Evolutionary conservation across 352 stramenopile genomes (phyloP).

Genomic region (Phytophthora quininea): DNA sequence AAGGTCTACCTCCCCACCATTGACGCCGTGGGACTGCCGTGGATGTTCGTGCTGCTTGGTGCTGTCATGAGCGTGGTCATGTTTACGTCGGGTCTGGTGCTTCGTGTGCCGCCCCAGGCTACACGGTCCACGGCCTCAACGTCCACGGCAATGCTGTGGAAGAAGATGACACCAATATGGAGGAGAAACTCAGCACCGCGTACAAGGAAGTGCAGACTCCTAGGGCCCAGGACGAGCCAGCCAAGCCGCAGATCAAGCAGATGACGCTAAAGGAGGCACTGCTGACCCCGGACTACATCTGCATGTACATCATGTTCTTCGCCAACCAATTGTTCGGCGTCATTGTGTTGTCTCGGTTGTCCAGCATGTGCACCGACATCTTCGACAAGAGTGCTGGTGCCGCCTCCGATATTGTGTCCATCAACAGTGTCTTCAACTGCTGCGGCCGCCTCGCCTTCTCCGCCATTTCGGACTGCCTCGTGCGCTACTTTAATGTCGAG

Average conservation of each 20-base stretch:
- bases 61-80: constrained; percentile 44
- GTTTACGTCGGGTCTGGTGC: constrained; percentile 48
- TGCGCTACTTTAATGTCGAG: constrained; percentile 48
- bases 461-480: constrained; percentile 46
- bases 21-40: constrained; percentile 47
- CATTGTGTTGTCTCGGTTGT: constrained; percentile 60
- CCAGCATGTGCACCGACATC: constrained; percentile 55
- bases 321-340: constrained; percentile 61
- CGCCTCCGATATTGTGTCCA: constrained; percentile 47
- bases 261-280: constrained; percentile 52
- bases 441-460: constrained; percentile 49
- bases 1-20: constrained; percentile 65
- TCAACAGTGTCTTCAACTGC: constrained; percentile 66
- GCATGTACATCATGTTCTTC: constrained; percentile 69
- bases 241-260: constrained; percentile 37
- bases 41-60: constrained; percentile 58
- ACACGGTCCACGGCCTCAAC: constrained; percentile 51
- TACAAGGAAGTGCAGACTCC: constrained; percentile 52
- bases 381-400: constrained; percentile 44
- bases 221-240: constrained; percentile 26
- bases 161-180: constrained; percentile 24
- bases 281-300: constrained; percentile 53
- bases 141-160: constrained; percentile 57
- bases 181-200: constrained; percentile 43
- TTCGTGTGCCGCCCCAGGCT: constrained; percentile 58